Evolutionary conservation across 2,329 filamentous ascomycete species (phyloP).

Genomic region (Paecilomyces sp.): DNA sequence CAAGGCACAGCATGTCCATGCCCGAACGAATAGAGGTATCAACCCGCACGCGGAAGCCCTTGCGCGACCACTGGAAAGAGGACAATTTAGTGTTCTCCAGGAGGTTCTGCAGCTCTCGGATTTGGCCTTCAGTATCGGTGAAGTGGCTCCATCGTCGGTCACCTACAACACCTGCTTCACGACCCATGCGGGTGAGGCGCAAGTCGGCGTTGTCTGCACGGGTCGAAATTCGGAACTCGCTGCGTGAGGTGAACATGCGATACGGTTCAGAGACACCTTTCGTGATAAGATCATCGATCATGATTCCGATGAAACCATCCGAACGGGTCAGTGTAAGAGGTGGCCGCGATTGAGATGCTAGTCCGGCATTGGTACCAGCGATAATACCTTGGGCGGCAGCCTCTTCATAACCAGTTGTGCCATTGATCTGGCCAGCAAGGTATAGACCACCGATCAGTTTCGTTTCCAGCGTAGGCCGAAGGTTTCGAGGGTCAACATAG

Average conservation of each 20-base stretch:
- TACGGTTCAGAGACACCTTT: conserved; percentile 97
- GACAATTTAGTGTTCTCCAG: conserved; percentile 55
- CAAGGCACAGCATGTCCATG: conserved; percentile 70
- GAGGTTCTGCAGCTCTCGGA: conserved; percentile 56
- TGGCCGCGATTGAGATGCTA: conserved; percentile 60
- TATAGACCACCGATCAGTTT: conserved; percentile 85
- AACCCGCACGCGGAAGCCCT: conserved; percentile 61
- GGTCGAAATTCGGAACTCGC: conserved; percentile 88
- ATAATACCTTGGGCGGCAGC: conserved; percentile 88
- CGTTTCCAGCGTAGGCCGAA: conserved; percentile 86
- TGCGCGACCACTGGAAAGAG: conserved; percentile 58
- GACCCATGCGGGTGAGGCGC: conserved; percentile 73
- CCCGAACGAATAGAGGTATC: conserved; percentile 64
- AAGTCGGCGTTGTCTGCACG: conserved; percentile 91
- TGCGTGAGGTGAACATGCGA: conserved; percentile 94
- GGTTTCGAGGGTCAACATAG: conserved; percentile 87
- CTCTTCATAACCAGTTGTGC: conserved; percentile 96
- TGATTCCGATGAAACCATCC: conserved; percentile 95
- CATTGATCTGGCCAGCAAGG: conserved; percentile 94
- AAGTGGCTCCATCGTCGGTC: conserved; percentile 70
- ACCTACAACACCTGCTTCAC: conserved; percentile 68
- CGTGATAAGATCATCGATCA: conserved; percentile 96
- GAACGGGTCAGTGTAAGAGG: conserved; percentile 66
- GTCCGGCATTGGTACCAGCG: conserved; percentile 87
- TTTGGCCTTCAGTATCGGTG: conserved; percentile 57